A percentile compares a stretch with the other conserved stretches of the same genome.
phyloP scores from a whole-genome alignment of 192 early-diverging fungal genomes.

The Dissophora globulifera region DNA sequence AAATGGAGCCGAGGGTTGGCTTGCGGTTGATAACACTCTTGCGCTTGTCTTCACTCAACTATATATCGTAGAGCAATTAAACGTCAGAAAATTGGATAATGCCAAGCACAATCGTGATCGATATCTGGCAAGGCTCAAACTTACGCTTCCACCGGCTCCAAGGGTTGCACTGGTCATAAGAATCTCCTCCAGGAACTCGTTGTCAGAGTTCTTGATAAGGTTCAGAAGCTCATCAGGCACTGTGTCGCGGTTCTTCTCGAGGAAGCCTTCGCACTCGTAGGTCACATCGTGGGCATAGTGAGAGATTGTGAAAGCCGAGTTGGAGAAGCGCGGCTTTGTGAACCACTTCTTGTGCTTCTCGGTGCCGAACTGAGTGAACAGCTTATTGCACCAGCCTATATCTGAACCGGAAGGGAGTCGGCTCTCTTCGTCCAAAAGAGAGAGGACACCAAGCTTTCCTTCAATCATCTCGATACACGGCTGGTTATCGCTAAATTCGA shows the following conservation, averaged over 20 bases:
- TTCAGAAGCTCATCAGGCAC: slow-evolving; percentile 91
- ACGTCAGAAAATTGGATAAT: slow-evolving; percentile 1
- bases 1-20: slow-evolving; percentile 95
- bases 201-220: slow-evolving; percentile 79
- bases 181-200: slow-evolving; percentile 85
- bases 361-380: slow-evolving; percentile 84
- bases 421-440: slow-evolving; percentile 91
- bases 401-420: slow-evolving; percentile 90
- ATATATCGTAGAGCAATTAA: background rate
- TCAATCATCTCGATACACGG: slow-evolving; percentile 99
- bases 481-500: slow-evolving; percentile 99
- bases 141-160: slow-evolving; percentile 57
- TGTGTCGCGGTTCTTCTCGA: slow-evolving; percentile 99
- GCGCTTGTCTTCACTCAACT: slow-evolving; percentile 57
- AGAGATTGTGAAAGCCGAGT: slow-evolving; percentile 87
- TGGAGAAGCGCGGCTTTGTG: slow-evolving; percentile 91
- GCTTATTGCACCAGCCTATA: slow-evolving; percentile 85
- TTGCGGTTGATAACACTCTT: slow-evolving; percentile 73
- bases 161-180: slow-evolving; percentile 67
- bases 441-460: slow-evolving; percentile 91
- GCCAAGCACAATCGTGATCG: background rate
- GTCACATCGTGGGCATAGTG: slow-evolving; percentile 96
- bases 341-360: slow-evolving; percentile 80
- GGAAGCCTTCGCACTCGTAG: slow-evolving; percentile 94
- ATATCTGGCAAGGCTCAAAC: slow-evolving; percentile 1